Conservation (phyloP, 1,284 basidiomycete genomes). For the Calocybe gambosa region DNA sequence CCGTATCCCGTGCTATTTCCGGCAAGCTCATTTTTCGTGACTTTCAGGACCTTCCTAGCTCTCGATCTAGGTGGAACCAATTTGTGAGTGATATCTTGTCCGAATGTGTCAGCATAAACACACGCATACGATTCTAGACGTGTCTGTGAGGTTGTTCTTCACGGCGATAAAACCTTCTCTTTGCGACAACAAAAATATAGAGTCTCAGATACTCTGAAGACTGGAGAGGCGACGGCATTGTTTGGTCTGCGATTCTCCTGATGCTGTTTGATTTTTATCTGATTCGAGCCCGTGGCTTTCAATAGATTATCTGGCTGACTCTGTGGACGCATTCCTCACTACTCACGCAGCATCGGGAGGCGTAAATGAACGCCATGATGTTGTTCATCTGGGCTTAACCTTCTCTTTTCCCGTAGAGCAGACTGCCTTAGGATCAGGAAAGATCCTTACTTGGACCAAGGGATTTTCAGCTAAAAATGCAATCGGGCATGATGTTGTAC, state of each 20-base stretch:
- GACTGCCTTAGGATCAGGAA: conserved; percentile 85
- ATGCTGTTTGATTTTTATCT: conserved; percentile 3
- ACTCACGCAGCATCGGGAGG: conserved; percentile 36
- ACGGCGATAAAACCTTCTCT: conserved; percentile 83
- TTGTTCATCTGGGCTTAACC: conserved; percentile 82
- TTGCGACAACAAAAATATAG: conserved; percentile 93
- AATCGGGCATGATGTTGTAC: conserved; percentile 87
- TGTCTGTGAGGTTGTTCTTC: conserved; percentile 88
- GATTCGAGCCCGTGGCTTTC: background rate
- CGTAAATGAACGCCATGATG: conserved; percentile 27
- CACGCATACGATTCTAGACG: conserved; percentile 46
- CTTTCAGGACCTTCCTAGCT: conserved; percentile 80
- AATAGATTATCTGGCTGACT: conserved; percentile 92
- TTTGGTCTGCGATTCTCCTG: conserved; percentile 59
- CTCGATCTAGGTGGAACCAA: conserved; percentile 95
- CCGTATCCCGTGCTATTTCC: conserved; percentile 5
- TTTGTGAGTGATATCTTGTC: conserved; percentile 52
- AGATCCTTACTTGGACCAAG: conserved; percentile 95
- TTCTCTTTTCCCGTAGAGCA: conserved; percentile 99
- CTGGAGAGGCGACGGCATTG: conserved; percentile 75
- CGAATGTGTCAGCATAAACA: background rate
- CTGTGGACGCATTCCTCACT: conserved; percentile 89
- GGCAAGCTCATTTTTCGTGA: conserved; percentile 5
- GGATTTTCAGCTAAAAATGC: conserved; percentile 91
- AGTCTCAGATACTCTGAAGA: conserved; percentile 85